phyloP scores from a whole-genome alignment of 306 rosid species.

The Quercus wislizeni region DNA sequence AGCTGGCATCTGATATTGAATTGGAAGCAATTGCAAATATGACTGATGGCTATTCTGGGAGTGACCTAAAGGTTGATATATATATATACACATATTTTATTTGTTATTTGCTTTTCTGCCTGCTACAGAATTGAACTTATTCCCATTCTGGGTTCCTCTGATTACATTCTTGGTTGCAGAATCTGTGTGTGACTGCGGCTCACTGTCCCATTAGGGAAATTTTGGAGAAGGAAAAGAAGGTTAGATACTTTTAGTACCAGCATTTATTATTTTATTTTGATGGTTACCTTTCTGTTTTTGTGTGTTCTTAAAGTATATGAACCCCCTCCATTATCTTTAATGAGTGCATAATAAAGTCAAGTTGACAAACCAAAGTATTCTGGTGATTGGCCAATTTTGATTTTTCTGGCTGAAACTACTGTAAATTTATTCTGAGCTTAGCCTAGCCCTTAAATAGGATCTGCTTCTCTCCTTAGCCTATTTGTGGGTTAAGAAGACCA shows the following conservation, averaged over 20 bases:
- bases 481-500: neutral
- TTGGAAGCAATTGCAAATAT: conserved; percentile 75
- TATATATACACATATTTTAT: neutral
- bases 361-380: neutral
- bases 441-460: neutral
- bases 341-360: neutral
- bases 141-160: conserved; percentile 2
- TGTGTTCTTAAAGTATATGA: neutral
- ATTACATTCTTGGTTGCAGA: conserved; percentile 53
- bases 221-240: conserved; percentile 91
- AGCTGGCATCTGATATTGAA: conserved; percentile 68
- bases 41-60: conserved; percentile 97
- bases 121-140: conserved; percentile 13
- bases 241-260: conserved; percentile 7
- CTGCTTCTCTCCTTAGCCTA: neutral
- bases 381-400: neutral
- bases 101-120: conserved; percentile 4
- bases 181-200: conserved; percentile 87
- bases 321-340: neutral
- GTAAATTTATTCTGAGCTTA: no score
- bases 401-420: no score
- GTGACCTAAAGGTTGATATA: conserved; percentile 78
- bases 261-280: neutral
- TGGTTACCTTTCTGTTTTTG: neutral
- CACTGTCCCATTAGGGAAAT: conserved; percentile 87